phyloP scores from a whole-genome alignment of 2,329 filamentous ascomycete genomes.

The Apiospora koreana region DNA sequence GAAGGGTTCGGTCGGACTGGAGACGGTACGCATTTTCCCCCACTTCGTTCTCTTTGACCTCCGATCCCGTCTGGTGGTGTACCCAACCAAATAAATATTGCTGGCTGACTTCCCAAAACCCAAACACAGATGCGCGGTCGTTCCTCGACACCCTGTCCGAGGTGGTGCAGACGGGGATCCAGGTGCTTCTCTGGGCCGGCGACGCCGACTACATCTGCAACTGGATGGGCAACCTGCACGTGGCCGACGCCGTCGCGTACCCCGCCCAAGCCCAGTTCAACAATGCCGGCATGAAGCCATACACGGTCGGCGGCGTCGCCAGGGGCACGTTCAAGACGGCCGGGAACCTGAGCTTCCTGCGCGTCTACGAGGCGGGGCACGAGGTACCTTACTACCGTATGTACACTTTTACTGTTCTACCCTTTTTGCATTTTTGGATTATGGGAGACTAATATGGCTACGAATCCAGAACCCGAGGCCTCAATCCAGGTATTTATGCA shows the following conservation, averaged over 20 bases:
- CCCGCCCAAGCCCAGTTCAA: constrained; percentile 41
- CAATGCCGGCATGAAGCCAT: constrained; percentile 37
- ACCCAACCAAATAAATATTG: too few relatives aligned
- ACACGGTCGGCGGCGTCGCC: constrained; percentile 48
- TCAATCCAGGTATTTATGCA: constrained; percentile 49
- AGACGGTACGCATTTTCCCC: constrained; percentile 13
- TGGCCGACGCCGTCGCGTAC: constrained; percentile 48
- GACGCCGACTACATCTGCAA: constrained; percentile 62
- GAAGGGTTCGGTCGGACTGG: constrained; percentile 12
- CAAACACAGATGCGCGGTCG: constrained; percentile 42
- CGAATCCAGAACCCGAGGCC: constrained; percentile 38
- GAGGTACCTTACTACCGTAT: constrained; percentile 46
- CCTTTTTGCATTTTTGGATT: not conserved
- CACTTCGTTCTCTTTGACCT: too few relatives aligned
- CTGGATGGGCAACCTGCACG: constrained; percentile 52
- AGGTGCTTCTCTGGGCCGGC: constrained; percentile 55
- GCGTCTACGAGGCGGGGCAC: constrained; percentile 48
- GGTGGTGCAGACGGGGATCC: constrained; percentile 49
- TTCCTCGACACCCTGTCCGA: constrained; percentile 44
- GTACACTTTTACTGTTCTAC: constrained; percentile 15
- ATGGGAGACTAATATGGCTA: not conserved
- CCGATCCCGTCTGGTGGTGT: too few relatives aligned
- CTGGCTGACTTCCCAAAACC: too few relatives aligned
- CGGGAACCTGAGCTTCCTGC: constrained; percentile 50
- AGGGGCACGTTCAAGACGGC: constrained; percentile 52